Base-by-base conservation (phyloP, 1,284 basidiomycete genomes). In the Coriolopsis trogii region DNA sequence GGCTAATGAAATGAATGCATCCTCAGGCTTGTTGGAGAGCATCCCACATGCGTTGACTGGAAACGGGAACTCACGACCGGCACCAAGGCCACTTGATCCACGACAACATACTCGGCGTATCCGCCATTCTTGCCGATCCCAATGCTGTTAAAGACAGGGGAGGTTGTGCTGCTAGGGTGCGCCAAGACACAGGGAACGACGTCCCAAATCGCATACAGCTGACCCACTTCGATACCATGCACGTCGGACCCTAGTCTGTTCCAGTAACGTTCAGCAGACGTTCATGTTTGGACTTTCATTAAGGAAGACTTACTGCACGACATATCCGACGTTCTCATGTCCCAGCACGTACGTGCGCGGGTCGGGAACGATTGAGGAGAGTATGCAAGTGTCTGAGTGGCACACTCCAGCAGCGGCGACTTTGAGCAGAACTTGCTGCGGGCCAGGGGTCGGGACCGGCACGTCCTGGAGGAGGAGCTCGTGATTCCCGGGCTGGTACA, bases 321-420 rank as follows among this genome's bases (percentile, higher is more conserved):
- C 47, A 10, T 43, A 45, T 7, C 55, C 55, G 23, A 51, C 48
- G 18, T 50, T 52, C 48, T 57, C 55, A 37, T 53, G 55, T 3
- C 55, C 55, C 6, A 46, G 18, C 23, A 50, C 45, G 41, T 53
- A 57, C 30, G 41, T 46, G 15, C 51, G 51, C 4, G 34, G 24
- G 41, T 51, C 55, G n/a, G 40, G 48, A 18, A 50, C 4, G 21
- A 36, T 38, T 15, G 40, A 39, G 28, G 51, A 47, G 18, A 56
- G 51, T 29, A 48, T n/a, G 40, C 50, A 50, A n/a, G 47, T 48
- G 41, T 56, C 55, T 1, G 51, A 48, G 48, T 56, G 55, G 26
- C 55, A 56, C 7, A 50, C 48, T 2, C 51, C 55, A 16, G 46
- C 37, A 1, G 55, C 55, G 6, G 44, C 51, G 25, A 53, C 30